A percentile compares a stretch with the other conserved stretches of the same genome.
These are phyloP conservation scores for Pugionium dolabratum DNA, from an alignment of 345 rosid genomes.

Conservation along the genomic window DNA sequence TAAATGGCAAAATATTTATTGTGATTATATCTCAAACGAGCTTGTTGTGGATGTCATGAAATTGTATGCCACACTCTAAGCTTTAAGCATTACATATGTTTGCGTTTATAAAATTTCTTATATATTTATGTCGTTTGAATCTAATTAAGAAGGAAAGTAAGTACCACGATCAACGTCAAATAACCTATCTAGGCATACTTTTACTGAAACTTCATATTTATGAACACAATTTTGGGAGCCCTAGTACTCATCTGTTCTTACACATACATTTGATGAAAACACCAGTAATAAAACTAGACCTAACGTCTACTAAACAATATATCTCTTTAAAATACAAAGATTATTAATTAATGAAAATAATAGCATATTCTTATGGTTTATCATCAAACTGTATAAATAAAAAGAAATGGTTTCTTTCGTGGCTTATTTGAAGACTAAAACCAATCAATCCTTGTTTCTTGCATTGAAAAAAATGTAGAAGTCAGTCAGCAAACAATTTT, in stretches of 20 bases:
- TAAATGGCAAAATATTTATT: slow-evolving; percentile 3
- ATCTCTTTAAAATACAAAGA: not conserved
- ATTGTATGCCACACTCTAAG: not conserved
- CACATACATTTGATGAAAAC: not conserved
- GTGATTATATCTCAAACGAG: not conserved
- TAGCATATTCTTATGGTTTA: too few species aligned
- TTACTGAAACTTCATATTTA: not conserved
- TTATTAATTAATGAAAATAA: too few species aligned
- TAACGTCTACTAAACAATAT: not conserved
- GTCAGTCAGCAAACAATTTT: too few species aligned
- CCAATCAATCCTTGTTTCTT: too few species aligned
- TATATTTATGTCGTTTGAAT: not conserved
- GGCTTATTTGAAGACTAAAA: too few species aligned
- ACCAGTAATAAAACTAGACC: not conserved
- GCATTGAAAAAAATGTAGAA: too few species aligned
- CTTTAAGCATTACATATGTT: not conserved
- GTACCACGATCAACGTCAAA: not conserved
- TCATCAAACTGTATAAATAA: too few species aligned
- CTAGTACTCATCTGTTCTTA: not conserved
- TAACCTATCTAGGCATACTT: not conserved
- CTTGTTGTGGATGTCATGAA: not conserved
- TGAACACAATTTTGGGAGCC: not conserved
- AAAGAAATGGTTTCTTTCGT: too few species aligned
- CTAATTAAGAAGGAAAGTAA: not conserved
- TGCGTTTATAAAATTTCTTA: not conserved